phyloP scores from a whole-genome alignment of 805 yeast genomes.

The Jamesozyma lodderae region DNA sequence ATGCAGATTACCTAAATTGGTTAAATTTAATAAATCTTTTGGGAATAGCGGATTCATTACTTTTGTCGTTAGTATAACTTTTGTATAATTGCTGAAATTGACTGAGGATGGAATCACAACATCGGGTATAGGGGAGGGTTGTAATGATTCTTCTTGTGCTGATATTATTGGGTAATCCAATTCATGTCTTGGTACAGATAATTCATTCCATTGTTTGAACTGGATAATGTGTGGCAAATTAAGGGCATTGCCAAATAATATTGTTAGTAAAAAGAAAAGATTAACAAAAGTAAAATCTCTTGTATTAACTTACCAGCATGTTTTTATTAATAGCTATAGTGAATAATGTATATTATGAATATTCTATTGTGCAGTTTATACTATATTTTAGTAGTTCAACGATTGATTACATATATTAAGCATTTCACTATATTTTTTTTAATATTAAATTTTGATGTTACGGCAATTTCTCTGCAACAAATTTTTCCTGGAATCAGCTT shows the following conservation, averaged over 20 bases:
- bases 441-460: too few species aligned
- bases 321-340: too few species aligned
- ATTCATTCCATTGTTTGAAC: conserved; percentile 45
- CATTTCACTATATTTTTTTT: too few species aligned
- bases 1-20: conserved; percentile 13
- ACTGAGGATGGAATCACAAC: conserved; percentile 16
- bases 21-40: conserved; percentile 7
- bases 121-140: conserved; percentile 25
- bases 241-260: too few species aligned
- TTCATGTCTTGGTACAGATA: conserved; percentile 41
- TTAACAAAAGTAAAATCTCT: too few species aligned
- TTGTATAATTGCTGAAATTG: conserved; percentile 11
- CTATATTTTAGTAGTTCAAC: too few species aligned
- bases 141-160: conserved; percentile 19
- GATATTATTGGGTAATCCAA: conserved; percentile 28
- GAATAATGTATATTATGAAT: too few species aligned
- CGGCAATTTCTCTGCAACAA: too few species aligned
- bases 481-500: too few species aligned
- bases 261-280: background rate
- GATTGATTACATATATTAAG: too few species aligned
- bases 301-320: too few species aligned
- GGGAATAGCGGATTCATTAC: conserved; percentile 25
- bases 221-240: conserved; percentile 10
- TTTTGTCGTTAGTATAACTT: conserved; percentile 19
- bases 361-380: too few species aligned